Base-by-base conservation (phyloP, 179 eudicot genomes). In the Silene coronaria region DNA sequence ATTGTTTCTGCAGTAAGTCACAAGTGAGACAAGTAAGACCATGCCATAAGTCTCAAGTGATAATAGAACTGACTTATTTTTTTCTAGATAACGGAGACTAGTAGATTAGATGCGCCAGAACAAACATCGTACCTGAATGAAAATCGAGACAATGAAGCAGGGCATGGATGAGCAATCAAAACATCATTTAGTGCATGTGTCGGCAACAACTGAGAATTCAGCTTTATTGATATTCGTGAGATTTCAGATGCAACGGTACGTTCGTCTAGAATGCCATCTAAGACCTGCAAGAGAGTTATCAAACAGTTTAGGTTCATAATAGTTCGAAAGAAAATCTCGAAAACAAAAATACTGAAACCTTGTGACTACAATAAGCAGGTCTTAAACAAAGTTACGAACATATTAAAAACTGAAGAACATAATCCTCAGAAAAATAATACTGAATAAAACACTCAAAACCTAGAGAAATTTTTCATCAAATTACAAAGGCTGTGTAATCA, bases 61-160 rank as follows among this genome's bases (percentile, higher is more conserved):
- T 58, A 75, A 27, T 26, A 62, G n/a, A 64, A 55, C 42, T 6
- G 4, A 23, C 14, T 67, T 60, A 11, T 32, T 22, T 48, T 48
- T 32, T 51, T n/a, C 42, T 21, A 53, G 34, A 19, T 7, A 24
- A 72, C 17, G 7, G 14, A 13, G 24, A 36, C 21, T 11, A 26
- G 61, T 64, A 27, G 0, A 28, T 57, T 46, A 27, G 55, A 36
- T 53, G 66, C 17, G 42, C n/a, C 60, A 71, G 10, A 59, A 48
- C 34, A 64, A 73, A 5, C 3, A 21, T 32, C 28, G 48, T 75
- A 88, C 98, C 93, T 86, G 85, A 90, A 90, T 74, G 98, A 90
- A 79, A 90, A 90, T 24, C 96, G 86, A 82, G 98, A 91, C 79
- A 88, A 90, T 72, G 97, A 76, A 17, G 98, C 98, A 30, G 98